These are phyloP conservation scores for Euryodendron excelsum DNA, from an alignment of 148 eudicot genomes.

Conservation along the genomic window DNA sequence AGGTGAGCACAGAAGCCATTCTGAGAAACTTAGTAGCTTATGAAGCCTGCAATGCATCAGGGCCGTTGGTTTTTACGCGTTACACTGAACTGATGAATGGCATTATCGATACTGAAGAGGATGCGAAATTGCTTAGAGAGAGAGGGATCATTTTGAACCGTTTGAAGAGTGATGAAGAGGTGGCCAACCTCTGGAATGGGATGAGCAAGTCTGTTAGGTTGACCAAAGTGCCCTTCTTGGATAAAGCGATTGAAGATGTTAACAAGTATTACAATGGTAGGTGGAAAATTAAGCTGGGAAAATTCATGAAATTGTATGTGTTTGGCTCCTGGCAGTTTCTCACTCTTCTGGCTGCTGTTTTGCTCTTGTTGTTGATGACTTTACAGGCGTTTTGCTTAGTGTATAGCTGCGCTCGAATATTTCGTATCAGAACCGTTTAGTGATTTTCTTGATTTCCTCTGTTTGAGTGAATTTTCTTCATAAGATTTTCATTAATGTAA, in stretches of 20 bases:
- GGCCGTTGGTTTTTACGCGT: slow-evolving; percentile 44
- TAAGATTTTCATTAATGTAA: no score
- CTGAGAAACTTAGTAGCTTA: slow-evolving; percentile 51
- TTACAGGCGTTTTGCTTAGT: slow-evolving; percentile 35
- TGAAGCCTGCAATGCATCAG: slow-evolving; percentile 38
- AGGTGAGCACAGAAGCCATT: slow-evolving; percentile 27
- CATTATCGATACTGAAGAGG: slow-evolving; percentile 54
- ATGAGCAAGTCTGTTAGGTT: slow-evolving; percentile 54
- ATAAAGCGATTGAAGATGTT: slow-evolving; percentile 53
- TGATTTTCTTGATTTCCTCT: not conserved
- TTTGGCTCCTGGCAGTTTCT: slow-evolving; percentile 44
- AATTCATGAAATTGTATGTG: slow-evolving; percentile 29
- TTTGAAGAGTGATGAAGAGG: slow-evolving; percentile 55
- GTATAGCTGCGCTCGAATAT: slow-evolving; percentile 16
- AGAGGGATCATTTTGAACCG: slow-evolving; percentile 45
- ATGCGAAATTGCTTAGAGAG: slow-evolving; percentile 49
- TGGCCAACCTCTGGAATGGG: slow-evolving; percentile 57
- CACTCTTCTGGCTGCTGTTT: slow-evolving; percentile 26
- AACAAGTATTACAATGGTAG: slow-evolving; percentile 42
- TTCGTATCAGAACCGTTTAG: not conserved
- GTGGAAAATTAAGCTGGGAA: slow-evolving; percentile 40
- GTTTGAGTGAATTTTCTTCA: no score
- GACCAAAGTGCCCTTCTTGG: slow-evolving; percentile 48
- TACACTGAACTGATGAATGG: slow-evolving; percentile 69
- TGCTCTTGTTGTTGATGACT: slow-evolving; percentile 30